Evolutionary conservation across 805 yeast species (phyloP).

Genomic region (Saturnispora bothae): DNA sequence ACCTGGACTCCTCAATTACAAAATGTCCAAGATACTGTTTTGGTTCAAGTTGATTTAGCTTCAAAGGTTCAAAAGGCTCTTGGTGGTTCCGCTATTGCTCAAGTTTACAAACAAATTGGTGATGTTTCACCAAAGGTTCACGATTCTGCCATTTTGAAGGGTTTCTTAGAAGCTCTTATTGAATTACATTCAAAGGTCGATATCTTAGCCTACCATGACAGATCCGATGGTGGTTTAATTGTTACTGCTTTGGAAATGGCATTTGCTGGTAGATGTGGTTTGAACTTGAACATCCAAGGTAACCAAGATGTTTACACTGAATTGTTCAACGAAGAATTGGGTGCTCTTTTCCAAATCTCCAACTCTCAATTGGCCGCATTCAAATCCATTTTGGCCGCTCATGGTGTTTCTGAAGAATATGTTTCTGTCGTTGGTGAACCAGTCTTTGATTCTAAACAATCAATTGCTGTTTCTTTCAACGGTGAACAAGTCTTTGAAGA

Average conservation of each 20-base stretch:
- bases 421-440: slow-evolving; percentile 66
- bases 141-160: slow-evolving; percentile 49
- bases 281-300: slow-evolving; percentile 41
- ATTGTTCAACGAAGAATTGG: slow-evolving; percentile 87
- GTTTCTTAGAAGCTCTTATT: slow-evolving; percentile 58
- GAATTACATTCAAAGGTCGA: slow-evolving; percentile 56
- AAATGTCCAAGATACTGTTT: slow-evolving; percentile 38
- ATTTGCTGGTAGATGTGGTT: slow-evolving; percentile 86
- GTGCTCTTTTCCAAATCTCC: slow-evolving; percentile 86
- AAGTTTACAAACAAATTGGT: slow-evolving; percentile 85
- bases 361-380: slow-evolving; percentile 45
- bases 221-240: slow-evolving; percentile 93
- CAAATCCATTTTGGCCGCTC: slow-evolving; percentile 38
- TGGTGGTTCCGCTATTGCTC: slow-evolving; percentile 94
- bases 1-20: slow-evolving; percentile 93
- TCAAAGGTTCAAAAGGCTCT: slow-evolving; percentile 42
- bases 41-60: slow-evolving; percentile 76
- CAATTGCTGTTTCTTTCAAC: slow-evolving; percentile 37
- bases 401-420: slow-evolving; percentile 46
- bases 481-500: slow-evolving; percentile 37
- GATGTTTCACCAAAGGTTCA: slow-evolving; percentile 75
- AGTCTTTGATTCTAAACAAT: slow-evolving; percentile 36
- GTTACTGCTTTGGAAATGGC: slow-evolving; percentile 90
- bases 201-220: slow-evolving; percentile 86
- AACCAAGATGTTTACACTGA: slow-evolving; percentile 32